Conservation (phyloP, 805 yeast species). For the Limtongia smithiae region DNA sequence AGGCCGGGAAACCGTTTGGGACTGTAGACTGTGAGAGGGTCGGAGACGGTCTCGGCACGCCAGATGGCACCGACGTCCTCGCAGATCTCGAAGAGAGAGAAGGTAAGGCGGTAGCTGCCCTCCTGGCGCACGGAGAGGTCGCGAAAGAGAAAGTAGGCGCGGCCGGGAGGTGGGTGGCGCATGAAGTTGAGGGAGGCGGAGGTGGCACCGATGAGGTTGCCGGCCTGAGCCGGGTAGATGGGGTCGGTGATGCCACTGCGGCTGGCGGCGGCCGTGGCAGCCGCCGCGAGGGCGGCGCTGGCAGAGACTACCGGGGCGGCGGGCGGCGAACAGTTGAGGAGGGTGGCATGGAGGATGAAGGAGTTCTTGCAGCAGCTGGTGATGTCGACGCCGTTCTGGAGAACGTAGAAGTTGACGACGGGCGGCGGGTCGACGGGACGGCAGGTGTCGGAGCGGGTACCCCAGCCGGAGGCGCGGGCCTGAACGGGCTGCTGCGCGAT, state of each 20-base stretch:
- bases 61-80: conserved; percentile 24
- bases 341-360: conserved; percentile 32
- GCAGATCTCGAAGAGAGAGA: conserved; percentile 34
- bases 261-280: conserved; percentile 19
- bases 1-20: conserved; percentile 40
- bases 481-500: conserved; percentile 37
- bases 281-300: background rate
- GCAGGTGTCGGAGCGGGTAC: conserved; percentile 36
- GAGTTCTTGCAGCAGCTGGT: conserved; percentile 25
- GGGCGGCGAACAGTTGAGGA: conserved; percentile 8
- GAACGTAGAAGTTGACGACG: conserved; percentile 31
- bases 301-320: background rate
- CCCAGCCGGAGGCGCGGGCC: conserved; percentile 39
- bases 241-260: no score
- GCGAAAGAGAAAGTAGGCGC: conserved; percentile 35
- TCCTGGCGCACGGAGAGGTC: conserved; percentile 38
- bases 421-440: conserved; percentile 41
- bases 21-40: conserved; percentile 34
- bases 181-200: conserved; percentile 23
- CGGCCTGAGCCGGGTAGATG: no score
- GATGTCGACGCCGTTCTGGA: conserved; percentile 20
- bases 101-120: conserved; percentile 35
- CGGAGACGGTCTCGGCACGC: conserved; percentile 29
- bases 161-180: conserved; percentile 33
- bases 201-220: conserved; percentile 25